Evolutionary conservation across 768 basidiomycete genomes (phyloP).

Genomic region (Calocera viscosa): DNA sequence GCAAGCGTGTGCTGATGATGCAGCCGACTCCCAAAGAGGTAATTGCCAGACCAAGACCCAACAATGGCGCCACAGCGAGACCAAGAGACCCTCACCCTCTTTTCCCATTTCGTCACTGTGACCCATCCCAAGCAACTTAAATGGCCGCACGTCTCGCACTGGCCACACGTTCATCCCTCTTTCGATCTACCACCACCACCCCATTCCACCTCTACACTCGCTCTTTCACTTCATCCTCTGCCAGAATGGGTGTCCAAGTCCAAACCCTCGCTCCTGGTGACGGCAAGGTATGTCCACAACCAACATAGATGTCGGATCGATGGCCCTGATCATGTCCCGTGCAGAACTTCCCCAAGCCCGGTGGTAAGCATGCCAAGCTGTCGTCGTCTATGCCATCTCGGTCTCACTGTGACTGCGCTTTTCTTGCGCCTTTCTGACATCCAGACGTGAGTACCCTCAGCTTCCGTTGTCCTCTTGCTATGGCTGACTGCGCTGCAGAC

Average conservation of each 20-base stretch:
- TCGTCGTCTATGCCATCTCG: not conserved
- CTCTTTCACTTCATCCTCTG: not conserved
- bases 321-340: not conserved
- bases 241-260: slow-evolving; percentile 50
- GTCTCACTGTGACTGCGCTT: not conserved
- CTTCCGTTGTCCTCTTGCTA: not conserved
- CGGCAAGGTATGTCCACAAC: slow-evolving; percentile 23
- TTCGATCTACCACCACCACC: not conserved
- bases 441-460: not conserved
- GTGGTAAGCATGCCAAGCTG: slow-evolving; percentile 36
- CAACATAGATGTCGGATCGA: not conserved
- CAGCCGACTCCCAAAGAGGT: not conserved
- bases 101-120: not conserved
- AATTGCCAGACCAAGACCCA: not conserved
- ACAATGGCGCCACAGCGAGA: not conserved
- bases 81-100: slow-evolving; percentile 1
- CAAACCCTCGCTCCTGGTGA: slow-evolving; percentile 49
- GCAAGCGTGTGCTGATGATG: not conserved
- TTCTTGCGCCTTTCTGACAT: not conserved
- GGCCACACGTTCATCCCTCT: not conserved
- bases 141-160: not conserved
- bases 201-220: not conserved
- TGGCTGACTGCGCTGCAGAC: not conserved
- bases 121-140: not conserved
- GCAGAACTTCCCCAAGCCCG: slow-evolving; percentile 47